Percentiles rank a stretch among this genome's conserved stretches.
phyloP scores from a whole-genome alignment of 331 rosid genomes.

The Ulmus americana region DNA sequence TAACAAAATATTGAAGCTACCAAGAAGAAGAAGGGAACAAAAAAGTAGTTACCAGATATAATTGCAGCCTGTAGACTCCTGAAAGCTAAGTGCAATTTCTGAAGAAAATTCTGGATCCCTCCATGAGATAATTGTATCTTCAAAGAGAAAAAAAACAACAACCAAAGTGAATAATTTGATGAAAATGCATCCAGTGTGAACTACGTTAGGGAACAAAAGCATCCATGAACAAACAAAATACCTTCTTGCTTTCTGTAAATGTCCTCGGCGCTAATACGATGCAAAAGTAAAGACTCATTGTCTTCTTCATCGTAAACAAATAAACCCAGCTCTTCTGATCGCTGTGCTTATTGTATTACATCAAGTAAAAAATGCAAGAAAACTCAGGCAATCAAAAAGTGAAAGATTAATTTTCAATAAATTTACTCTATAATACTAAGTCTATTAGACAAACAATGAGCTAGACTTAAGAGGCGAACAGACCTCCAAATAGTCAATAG shows the following conservation, averaged over 20 bases:
- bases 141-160: background rate
- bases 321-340: constrained; percentile 79
- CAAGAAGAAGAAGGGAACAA: background rate
- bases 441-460: constrained; percentile 12
- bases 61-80: constrained; percentile 81
- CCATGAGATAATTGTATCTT: constrained; percentile 94
- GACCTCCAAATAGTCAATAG: constrained; percentile 88
- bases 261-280: constrained; percentile 68
- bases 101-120: constrained; percentile 92
- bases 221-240: constrained; percentile 22
- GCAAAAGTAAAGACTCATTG: constrained; percentile 68
- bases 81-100: constrained; percentile 94
- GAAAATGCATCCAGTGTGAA: background rate
- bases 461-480: constrained; percentile 23
- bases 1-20: background rate
- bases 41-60: constrained; percentile 59
- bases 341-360: constrained; percentile 34
- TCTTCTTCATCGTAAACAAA: constrained; percentile 82
- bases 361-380: constrained; percentile 14
- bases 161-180: constrained; percentile 8
- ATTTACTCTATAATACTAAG: background rate
- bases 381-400: constrained; percentile 6
- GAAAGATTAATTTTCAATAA: background rate
- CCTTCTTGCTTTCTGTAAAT: constrained; percentile 97
- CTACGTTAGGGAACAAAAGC: background rate